Conservation (phyloP, 2,329 filamentous ascomycete species). For the Alternaria triticimaculans region DNA sequence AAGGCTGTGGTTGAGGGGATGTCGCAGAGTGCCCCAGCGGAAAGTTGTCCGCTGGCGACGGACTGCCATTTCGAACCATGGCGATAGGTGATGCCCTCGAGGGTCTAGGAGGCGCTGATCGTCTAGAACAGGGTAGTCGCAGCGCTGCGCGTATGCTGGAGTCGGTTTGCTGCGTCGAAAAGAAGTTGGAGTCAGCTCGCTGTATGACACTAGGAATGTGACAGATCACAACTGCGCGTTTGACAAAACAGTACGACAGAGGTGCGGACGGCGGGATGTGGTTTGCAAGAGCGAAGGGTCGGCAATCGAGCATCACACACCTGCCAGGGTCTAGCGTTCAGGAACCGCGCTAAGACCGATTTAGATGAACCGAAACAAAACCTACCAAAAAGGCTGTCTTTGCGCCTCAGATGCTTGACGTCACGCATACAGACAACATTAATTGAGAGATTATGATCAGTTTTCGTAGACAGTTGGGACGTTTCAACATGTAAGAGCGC, state of each 20-base stretch:
- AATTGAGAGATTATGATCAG: not conserved
- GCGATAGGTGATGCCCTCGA: conserved; percentile 4
- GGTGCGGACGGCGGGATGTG: conserved; percentile 7
- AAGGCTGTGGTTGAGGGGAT: conserved; percentile 61
- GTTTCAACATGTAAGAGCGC: not conserved
- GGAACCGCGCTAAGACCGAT: not conserved
- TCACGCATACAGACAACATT: not conserved
- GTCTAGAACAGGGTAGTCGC: conserved; percentile 3
- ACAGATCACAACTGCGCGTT: not conserved
- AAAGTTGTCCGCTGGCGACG: conserved; percentile 46
- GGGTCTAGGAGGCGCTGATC: not conserved
- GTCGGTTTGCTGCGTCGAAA: not conserved
- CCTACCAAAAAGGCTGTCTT: not conserved
- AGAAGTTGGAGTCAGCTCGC: not conserved
- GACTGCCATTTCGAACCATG: conserved; percentile 50
- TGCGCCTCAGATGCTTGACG: not conserved
- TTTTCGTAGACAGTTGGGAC: not conserved
- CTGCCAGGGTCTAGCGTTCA: conserved; percentile 12
- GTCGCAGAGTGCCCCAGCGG: conserved; percentile 47
- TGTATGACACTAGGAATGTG: not conserved
- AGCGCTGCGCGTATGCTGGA: not conserved
- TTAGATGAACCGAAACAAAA: not conserved
- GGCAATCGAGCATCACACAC: conserved; percentile 19
- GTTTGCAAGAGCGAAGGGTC: conserved; percentile 19
- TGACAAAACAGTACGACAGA: not conserved